These are phyloP conservation scores for Boletus vinaceobasis DNA, from an alignment of 768 basidiomycete genomes.

Conservation along the genomic window DNA sequence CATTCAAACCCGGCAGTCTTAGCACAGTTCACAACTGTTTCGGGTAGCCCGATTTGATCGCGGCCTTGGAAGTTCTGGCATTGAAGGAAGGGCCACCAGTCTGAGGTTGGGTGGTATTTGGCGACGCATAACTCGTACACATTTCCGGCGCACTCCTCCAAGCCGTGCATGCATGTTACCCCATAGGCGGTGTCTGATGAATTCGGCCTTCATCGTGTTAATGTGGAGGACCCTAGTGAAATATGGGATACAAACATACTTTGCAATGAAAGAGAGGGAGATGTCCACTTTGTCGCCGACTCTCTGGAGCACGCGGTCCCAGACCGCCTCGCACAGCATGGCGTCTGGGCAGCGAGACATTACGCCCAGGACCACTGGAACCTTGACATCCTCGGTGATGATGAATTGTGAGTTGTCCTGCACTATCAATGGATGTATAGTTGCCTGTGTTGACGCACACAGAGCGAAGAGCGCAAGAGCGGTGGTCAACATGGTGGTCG, in stretches of 20 bases:
- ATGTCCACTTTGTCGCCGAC: conserved; percentile 66
- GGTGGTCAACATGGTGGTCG: conserved; percentile 20
- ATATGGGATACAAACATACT: conserved; percentile 42
- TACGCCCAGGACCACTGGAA: conserved; percentile 54
- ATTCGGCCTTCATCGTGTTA: conserved; percentile 47
- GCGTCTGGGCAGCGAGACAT: conserved; percentile 84
- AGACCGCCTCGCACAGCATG: conserved; percentile 71
- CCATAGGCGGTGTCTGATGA: conserved; percentile 68
- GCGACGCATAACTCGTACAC: conserved; percentile 83
- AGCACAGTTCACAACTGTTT: conserved; percentile 66
- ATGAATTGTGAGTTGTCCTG: conserved; percentile 18
- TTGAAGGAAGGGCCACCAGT: conserved; percentile 82
- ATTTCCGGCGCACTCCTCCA: conserved; percentile 81
- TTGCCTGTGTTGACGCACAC: conserved; percentile 12
- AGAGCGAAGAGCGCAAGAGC: conserved; percentile 17
- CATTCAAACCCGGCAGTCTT: conserved; percentile 63
- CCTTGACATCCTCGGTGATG: conserved; percentile 33
- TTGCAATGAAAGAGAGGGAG: conserved; percentile 68
- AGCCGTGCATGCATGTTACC: conserved; percentile 79
- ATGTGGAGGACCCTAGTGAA: conserved; percentile 2
- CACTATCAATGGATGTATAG: conserved; percentile 13
- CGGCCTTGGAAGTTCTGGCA: conserved; percentile 72
- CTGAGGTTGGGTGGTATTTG: conserved; percentile 49
- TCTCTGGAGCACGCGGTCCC: conserved; percentile 64
- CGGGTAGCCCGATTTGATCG: conserved; percentile 60